Conservation (phyloP, 768 basidiomycete genomes). For the Gloeopeniophorella convolvens region DNA sequence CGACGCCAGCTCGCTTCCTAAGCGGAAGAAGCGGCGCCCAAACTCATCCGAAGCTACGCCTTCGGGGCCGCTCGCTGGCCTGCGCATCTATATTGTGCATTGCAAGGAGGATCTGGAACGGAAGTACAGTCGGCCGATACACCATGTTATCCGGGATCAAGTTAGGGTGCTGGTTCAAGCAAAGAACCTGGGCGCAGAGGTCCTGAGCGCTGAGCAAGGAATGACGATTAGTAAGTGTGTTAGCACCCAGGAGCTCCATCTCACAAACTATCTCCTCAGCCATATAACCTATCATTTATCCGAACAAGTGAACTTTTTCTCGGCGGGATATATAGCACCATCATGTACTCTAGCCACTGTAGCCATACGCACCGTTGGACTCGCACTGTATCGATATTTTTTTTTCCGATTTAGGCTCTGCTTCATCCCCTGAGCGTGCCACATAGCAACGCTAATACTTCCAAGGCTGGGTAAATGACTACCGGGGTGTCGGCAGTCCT, state of each 20-base stretch:
- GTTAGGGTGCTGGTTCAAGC: constrained; percentile 55
- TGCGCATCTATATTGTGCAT: constrained; percentile 76
- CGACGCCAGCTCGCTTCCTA: constrained; percentile 7
- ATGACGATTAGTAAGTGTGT: constrained; percentile 65
- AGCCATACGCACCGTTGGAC: constrained; percentile 28
- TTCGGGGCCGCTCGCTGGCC: constrained; percentile 46
- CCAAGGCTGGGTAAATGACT: background rate
- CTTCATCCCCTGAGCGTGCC: background rate
- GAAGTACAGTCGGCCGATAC: constrained; percentile 43
- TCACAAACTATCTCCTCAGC: background rate
- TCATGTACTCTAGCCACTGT: constrained; percentile 35
- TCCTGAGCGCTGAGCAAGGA: constrained; percentile 72
- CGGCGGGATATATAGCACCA: background rate
- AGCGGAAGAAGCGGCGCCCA: constrained; percentile 34
- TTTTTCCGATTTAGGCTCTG: background rate
- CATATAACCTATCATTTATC: constrained; percentile 3
- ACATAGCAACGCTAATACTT: background rate
- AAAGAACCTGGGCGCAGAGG: constrained; percentile 60
- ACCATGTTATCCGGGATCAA: constrained; percentile 67
- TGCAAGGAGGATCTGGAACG: constrained; percentile 72
- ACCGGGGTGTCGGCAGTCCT: background rate
- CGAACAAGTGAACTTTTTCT: background rate
- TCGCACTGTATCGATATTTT: constrained; percentile 14
- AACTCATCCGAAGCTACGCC: constrained; percentile 33
- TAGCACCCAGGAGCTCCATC: background rate